Evolutionary conservation across 2,329 filamentous ascomycete genomes (phyloP).

Genomic region (Aspergillus tubingensis): DNA sequence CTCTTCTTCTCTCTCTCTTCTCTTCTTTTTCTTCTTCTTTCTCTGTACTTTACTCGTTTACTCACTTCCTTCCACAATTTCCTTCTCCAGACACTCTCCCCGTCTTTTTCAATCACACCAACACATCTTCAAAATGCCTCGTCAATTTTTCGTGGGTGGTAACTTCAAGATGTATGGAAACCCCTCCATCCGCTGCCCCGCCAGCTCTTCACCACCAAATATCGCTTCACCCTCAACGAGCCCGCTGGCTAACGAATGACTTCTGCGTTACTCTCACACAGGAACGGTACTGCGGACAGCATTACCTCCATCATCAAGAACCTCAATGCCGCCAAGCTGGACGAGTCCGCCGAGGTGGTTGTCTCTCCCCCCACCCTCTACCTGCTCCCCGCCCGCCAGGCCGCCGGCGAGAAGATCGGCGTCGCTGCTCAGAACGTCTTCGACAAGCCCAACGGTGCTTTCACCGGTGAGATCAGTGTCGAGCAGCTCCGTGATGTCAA

Average conservation of each 20-base stretch:
- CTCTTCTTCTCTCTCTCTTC: constrained; percentile 14
- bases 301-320: constrained; percentile 89
- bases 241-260: constrained; percentile 14
- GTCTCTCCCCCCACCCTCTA: constrained; percentile 89
- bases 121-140: constrained; percentile 69
- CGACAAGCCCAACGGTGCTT: constrained; percentile 95
- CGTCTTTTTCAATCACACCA: constrained; percentile 12
- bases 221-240: not conserved
- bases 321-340: constrained; percentile 79
- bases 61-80: not conserved
- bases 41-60: constrained; percentile 10
- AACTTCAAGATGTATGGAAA: constrained; percentile 95
- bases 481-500: constrained; percentile 85
- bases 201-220: constrained; percentile 7
- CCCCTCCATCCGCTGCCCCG: constrained; percentile 31
- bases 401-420: constrained; percentile 72
- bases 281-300: constrained; percentile 89
- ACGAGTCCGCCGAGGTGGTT: constrained; percentile 74
- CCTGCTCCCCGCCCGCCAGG: constrained; percentile 81
- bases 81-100: constrained; percentile 12
- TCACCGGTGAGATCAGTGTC: constrained; percentile 94
- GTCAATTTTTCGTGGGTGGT: constrained; percentile 95
- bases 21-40: constrained; percentile 5
- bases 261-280: constrained; percentile 46
- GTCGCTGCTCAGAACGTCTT: constrained; percentile 96